phyloP scores from a whole-genome alignment of 1,284 basidiomycete genomes.

The Peniophora sp. region DNA sequence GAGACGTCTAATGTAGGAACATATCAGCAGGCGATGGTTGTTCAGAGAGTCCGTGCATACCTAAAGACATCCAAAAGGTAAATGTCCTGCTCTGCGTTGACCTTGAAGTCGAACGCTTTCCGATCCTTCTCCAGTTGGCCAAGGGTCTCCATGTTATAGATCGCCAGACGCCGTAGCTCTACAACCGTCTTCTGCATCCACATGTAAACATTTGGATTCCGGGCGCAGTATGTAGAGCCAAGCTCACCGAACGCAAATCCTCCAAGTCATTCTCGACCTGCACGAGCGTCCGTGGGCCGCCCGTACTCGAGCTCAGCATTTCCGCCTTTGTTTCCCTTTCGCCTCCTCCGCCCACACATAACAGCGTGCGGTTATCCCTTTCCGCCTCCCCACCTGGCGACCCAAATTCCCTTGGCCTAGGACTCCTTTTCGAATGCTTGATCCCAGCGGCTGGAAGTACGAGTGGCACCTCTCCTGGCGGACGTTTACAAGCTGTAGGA shows the following conservation, averaged over 20 bases:
- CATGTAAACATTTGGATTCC: background rate
- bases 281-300: background rate
- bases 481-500: background rate
- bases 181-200: background rate
- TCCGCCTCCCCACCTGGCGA: background rate
- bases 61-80: slow-evolving; percentile 6
- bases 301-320: background rate
- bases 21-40: background rate
- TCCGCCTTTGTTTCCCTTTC: no score
- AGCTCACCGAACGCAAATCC: background rate
- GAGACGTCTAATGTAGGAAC: slow-evolving; percentile 4
- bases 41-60: slow-evolving; percentile 1
- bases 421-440: background rate
- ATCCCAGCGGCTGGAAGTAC: background rate
- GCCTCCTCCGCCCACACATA: background rate
- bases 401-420: no score
- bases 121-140: background rate
- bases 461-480: background rate
- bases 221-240: background rate
- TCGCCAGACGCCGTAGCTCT: background rate
- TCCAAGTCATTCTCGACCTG: background rate
- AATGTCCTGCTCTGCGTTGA: slow-evolving; percentile 1
- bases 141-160: background rate
- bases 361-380: background rate
- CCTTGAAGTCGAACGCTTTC: slow-evolving; percentile 4